Evolutionary conservation across 805 yeast genomes (phyloP).

Genomic region (Starmera caribaea): DNA sequence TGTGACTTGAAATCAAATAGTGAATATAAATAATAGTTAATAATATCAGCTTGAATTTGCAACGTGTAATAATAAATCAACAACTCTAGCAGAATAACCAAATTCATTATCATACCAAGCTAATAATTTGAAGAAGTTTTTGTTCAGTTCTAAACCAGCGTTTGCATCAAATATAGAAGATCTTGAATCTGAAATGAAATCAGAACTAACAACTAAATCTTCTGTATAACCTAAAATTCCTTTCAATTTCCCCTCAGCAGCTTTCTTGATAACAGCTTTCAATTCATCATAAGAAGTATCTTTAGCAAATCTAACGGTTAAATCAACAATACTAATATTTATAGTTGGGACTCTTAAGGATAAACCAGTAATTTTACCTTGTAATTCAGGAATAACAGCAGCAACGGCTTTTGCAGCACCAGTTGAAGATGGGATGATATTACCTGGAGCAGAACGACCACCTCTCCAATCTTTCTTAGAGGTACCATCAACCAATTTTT

Average conservation of each 20-base stretch:
- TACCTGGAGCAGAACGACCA: constrained; percentile 70
- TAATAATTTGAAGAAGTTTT: constrained; percentile 60
- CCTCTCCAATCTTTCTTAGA: constrained; percentile 78
- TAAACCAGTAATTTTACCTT: constrained; percentile 69
- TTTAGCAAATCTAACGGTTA: constrained; percentile 53
- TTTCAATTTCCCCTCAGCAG: constrained; percentile 49
- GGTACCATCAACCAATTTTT: constrained; percentile 70
- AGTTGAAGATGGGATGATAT: constrained; percentile 67
- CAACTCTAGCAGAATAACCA: constrained; percentile 72
- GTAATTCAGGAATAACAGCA: constrained; percentile 61
- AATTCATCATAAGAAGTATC: constrained; percentile 56
- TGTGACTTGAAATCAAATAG: too few species aligned
- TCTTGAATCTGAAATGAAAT: constrained; percentile 52
- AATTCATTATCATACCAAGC: constrained; percentile 70
- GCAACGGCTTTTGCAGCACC: constrained; percentile 77
- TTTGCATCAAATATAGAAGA: constrained; percentile 61
- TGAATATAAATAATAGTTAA: too few species aligned
- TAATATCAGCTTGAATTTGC: constrained; percentile 19
- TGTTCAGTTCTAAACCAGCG: constrained; percentile 64
- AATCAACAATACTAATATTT: constrained; percentile 65
- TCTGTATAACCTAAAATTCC: constrained; percentile 64
- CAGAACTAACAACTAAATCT: constrained; percentile 62
- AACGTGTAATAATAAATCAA: constrained; percentile 58
- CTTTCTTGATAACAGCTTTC: constrained; percentile 47
- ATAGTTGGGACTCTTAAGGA: constrained; percentile 67